Evolutionary conservation across 176 grass and related monocot species (phyloP), one percentile per base, ranked within the genome.

Genomic region (Puya raimondii): DNA sequence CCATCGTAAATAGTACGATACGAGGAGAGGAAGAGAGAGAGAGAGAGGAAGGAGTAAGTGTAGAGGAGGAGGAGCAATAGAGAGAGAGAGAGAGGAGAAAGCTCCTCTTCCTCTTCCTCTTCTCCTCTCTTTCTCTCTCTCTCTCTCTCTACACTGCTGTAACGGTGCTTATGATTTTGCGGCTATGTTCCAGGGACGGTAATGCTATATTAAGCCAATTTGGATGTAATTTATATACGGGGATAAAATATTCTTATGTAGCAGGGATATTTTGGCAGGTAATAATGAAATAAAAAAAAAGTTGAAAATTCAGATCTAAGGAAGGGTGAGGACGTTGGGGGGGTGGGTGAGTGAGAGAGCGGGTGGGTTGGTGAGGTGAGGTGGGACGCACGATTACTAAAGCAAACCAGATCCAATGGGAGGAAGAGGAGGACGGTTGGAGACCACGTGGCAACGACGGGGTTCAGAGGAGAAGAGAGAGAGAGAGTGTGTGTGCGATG

Each of bases 321-420:
- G 18, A 6, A 58, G 56, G 14, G 21, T 6, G 56, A 2, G 56
- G n/a, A n/a, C n/a, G 21, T n/a, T 9, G 56, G 12, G 82, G 48
- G 76, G 49, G 63, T 74, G 47, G 50, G 78, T 80, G 77, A 26
- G 25, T 2, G 25, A 26, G 25, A 26, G 25, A 26, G 25, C 25
- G 73, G 49, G 63, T 74, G 47, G 70, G 78, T 80, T 68, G 57
- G 77, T 81, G 74, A 76, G 82, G 71, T 81, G 73, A 66, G 76
- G 47, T 42, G 33, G 4, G 5, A 42, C 58, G 70, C 74, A 72
- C 69, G 78, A 80, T 11, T 76, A 20, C 68, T 70, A 70, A 78
- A 79, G 33, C 66, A 11, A 23, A 33, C 12, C 48, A 11, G 74
- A 48, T 22, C 51, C 49, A 2, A 25, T 3, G 29, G 2, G 47